Conservation (phyloP, 2,329 filamentous ascomycete species). For the Aspergillus sp. region DNA sequence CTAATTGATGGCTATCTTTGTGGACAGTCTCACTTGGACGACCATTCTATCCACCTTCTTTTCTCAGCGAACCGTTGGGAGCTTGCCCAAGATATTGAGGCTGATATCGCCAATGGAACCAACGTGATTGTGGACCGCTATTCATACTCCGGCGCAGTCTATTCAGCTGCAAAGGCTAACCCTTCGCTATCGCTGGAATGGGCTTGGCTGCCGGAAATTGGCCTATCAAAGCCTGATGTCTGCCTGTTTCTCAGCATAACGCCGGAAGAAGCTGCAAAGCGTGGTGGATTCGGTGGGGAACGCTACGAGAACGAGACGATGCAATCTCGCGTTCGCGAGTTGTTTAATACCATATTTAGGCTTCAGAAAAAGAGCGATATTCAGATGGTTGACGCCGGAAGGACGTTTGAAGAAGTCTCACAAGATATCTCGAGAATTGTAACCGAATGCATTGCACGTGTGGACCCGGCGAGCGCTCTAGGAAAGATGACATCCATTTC, state of each 20-base stretch:
- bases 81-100: constrained; percentile 43
- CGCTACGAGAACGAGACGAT: constrained; percentile 82
- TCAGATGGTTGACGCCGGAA: constrained; percentile 56
- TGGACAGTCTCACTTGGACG: constrained; percentile 70
- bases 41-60: constrained; percentile 85
- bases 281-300: constrained; percentile 88
- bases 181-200: constrained; percentile 69
- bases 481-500: constrained; percentile 34
- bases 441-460: constrained; percentile 28
- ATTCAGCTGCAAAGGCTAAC: constrained; percentile 83
- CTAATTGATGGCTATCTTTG: constrained; percentile 84
- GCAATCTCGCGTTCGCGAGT: constrained; percentile 73
- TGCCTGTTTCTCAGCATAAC: constrained; percentile 85
- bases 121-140: constrained; percentile 89
- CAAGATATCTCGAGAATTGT: constrained; percentile 35
- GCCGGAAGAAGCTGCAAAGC: constrained; percentile 66
- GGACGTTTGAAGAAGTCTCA: constrained; percentile 52
- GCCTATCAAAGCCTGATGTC: constrained; percentile 81
- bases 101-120: constrained; percentile 61
- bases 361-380: constrained; percentile 53
- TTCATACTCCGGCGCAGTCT: constrained; percentile 92
- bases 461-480: constrained; percentile 36
- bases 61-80: constrained; percentile 95
- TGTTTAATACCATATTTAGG: constrained; percentile 63
- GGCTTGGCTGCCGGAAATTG: constrained; percentile 81